Percentiles rank a stretch among this genome's conserved stretches.
phyloP scores from a whole-genome alignment of 2,329 filamentous ascomycete genomes.

The Volutella citrinella region DNA sequence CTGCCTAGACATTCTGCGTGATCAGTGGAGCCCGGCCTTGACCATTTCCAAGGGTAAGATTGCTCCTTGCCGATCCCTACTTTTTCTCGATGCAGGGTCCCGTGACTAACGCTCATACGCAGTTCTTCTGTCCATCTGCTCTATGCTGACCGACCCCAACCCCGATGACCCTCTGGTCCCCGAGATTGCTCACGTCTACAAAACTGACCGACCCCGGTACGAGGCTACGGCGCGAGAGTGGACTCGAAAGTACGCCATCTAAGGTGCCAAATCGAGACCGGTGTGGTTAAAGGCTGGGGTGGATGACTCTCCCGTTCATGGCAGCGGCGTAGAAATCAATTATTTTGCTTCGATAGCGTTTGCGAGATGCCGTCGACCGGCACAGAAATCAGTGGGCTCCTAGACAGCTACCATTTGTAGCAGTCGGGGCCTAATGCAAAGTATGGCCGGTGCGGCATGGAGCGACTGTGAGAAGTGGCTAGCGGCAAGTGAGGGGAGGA shows the following conservation, averaged over 20 bases:
- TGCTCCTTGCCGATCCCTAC: too few relatives aligned
- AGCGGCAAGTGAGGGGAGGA: constrained; percentile 24
- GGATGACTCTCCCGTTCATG: constrained; percentile 26
- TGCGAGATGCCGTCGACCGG: constrained; percentile 20
- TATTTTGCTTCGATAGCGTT: constrained; percentile 22
- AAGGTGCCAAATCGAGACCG: constrained; percentile 25
- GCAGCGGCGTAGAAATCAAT: constrained; percentile 23
- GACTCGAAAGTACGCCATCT: constrained; percentile 99
- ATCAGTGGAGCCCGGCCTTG: constrained; percentile 98
- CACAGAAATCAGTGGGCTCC: constrained; percentile 14
- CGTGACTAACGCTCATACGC: too few relatives aligned
- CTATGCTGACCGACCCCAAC: constrained; percentile 99
- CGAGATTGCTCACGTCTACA: constrained; percentile 99
- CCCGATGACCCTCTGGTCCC: constrained; percentile 97
- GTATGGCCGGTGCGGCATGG: constrained; percentile 19
- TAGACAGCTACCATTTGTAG: too few relatives aligned
- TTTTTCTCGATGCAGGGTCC: too few relatives aligned
- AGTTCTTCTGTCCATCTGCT: constrained; percentile 99
- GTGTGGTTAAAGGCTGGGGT: constrained; percentile 24
- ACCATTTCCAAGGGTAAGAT: constrained; percentile 92
- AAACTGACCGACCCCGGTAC: constrained; percentile 94
- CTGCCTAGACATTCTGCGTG: constrained; percentile 95
- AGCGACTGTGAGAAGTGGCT: constrained; percentile 23
- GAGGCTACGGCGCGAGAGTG: constrained; percentile 96
- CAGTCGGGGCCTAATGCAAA: too few relatives aligned